Conservation (phyloP, 331 rosid genomes). For the Cydonia oblonga region DNA sequence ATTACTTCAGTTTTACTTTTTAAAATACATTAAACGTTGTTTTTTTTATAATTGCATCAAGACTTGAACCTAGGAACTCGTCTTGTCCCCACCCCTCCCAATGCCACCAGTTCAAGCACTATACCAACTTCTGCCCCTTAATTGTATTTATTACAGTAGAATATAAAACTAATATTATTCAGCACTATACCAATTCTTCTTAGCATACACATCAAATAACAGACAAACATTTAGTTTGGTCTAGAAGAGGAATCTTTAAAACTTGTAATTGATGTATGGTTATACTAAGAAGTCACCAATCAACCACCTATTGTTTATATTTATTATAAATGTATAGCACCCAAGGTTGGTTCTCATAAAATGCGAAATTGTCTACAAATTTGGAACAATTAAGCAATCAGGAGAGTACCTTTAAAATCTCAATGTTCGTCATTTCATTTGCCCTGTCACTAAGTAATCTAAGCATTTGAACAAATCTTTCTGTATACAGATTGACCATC, state of each 20-base stretch:
- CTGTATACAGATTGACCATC: slow-evolving; percentile 92
- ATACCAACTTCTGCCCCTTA: not conserved
- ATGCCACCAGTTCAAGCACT: not conserved
- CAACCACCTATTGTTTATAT: too few relatives aligned
- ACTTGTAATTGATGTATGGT: not conserved
- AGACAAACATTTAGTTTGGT: not conserved
- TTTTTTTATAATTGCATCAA: not conserved
- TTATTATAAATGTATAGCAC: not conserved
- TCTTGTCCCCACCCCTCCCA: not conserved
- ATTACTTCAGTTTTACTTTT: not conserved
- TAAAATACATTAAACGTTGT: not conserved
- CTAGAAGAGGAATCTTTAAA: not conserved
- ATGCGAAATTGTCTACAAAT: not conserved
- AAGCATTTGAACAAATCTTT: slow-evolving; percentile 96
- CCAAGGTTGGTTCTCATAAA: not conserved
- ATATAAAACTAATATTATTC: not conserved
- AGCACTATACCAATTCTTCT: not conserved
- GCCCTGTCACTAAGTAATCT: slow-evolving; percentile 93
- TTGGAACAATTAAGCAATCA: slow-evolving; percentile 10
- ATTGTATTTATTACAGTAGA: not conserved
- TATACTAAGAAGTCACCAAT: too few relatives aligned
- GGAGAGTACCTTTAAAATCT: slow-evolving; percentile 75
- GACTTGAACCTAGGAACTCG: not conserved
- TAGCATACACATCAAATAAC: not conserved
- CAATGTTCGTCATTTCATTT: slow-evolving; percentile 72